phyloP scores from a whole-genome alignment of 1,284 basidiomycete genomes.

The Trichosporon ovoides region DNA sequence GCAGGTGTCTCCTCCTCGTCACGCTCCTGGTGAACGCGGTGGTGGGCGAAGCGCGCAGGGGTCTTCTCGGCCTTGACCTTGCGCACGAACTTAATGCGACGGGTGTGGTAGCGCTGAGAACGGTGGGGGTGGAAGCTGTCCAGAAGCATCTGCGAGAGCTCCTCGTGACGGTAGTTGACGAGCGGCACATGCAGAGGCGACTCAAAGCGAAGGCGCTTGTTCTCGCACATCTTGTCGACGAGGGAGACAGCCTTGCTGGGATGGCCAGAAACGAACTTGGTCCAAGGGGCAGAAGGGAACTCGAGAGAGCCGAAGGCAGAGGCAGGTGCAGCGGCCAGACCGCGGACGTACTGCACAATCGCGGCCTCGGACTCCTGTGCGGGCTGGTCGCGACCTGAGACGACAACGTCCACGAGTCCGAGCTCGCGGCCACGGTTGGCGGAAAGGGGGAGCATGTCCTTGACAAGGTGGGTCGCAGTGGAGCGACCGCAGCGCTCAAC shows the following conservation, averaged over 20 bases:
- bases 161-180: constrained; percentile 46
- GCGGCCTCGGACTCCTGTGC: constrained; percentile 19
- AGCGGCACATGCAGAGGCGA: constrained; percentile 29
- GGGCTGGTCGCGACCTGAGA: constrained; percentile 23
- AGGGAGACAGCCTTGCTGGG: constrained; percentile 10
- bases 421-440: constrained; percentile 31
- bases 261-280: constrained; percentile 7
- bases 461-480: constrained; percentile 39
- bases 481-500: constrained; percentile 44
- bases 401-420: constrained; percentile 41
- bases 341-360: constrained; percentile 28
- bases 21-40: constrained; percentile 30
- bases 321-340: constrained; percentile 14
- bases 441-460: constrained; percentile 50
- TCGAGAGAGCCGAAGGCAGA: constrained; percentile 4
- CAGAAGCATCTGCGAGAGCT: constrained; percentile 51
- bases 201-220: constrained; percentile 35
- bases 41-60: constrained; percentile 46
- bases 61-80: constrained; percentile 48
- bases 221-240: constrained; percentile 33
- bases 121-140: constrained; percentile 50
- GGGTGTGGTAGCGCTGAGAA: constrained; percentile 47
- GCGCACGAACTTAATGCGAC: constrained; percentile 50
- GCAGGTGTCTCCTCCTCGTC: constrained; percentile 43
- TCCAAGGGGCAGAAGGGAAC: constrained; percentile 26